A percentile compares a stretch with the other conserved stretches of the same genome.
These are phyloP conservation scores for Hypoxylon intermedium DNA, from an alignment of 495 filamentous ascomycete genomes.

Conservation along the genomic window DNA sequence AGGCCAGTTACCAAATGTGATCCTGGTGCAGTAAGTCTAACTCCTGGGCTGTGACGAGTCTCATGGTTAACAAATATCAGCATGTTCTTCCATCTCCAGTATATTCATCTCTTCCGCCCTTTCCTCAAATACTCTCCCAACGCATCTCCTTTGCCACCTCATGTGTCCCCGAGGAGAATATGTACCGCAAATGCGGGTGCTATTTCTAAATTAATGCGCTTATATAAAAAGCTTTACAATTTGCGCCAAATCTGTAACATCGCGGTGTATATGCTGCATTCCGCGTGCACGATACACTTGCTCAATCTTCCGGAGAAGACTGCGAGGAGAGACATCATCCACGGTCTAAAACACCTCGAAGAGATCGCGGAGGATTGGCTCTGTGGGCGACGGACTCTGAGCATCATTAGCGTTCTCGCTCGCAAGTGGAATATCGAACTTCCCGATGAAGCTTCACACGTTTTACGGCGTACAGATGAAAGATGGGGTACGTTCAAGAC, in stretches of 20 bases:
- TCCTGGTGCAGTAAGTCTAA: slow-evolving; percentile 91
- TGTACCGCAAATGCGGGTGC: slow-evolving; percentile 87
- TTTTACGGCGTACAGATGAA: slow-evolving; percentile 70
- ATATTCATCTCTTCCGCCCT: slow-evolving; percentile 95
- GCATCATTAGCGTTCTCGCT: slow-evolving; percentile 84
- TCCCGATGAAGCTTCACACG: slow-evolving; percentile 78
- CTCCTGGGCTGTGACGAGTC: not conserved
- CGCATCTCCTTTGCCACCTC: slow-evolving; percentile 80
- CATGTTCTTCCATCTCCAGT: slow-evolving; percentile 97
- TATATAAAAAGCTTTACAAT: slow-evolving; percentile 92
- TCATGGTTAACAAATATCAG: slow-evolving; percentile 52
- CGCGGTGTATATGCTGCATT: slow-evolving; percentile 92
- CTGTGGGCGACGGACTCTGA: slow-evolving; percentile 82
- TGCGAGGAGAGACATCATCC: slow-evolving; percentile 83
- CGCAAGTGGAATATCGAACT: slow-evolving; percentile 87
- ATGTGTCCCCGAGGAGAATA: slow-evolving; percentile 89
- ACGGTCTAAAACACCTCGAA: slow-evolving; percentile 90
- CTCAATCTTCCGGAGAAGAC: slow-evolving; percentile 92
- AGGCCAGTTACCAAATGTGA: slow-evolving; percentile 82
- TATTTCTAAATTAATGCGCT: slow-evolving; percentile 88
- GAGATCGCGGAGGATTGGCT: slow-evolving; percentile 97
- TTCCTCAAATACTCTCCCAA: slow-evolving; percentile 88
- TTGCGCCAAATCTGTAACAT: slow-evolving; percentile 94
- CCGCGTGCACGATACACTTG: slow-evolving; percentile 91
- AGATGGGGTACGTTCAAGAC: slow-evolving; percentile 62